phyloP scores from a whole-genome alignment of 2,329 filamentous ascomycete species.

The Fusarium caatingaense region DNA sequence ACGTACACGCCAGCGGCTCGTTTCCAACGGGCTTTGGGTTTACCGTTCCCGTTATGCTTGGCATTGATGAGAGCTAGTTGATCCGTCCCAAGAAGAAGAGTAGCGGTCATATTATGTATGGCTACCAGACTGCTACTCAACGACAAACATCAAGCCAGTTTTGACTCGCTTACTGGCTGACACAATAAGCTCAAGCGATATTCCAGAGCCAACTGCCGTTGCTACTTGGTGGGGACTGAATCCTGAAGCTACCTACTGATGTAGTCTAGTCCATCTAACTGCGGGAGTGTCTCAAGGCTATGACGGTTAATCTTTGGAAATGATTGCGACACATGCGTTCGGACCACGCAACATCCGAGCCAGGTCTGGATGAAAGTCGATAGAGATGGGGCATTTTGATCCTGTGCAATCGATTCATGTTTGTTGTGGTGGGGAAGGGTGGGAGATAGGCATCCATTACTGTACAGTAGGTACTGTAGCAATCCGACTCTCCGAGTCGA shows the following conservation, averaged over 20 bases:
- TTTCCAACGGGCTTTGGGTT: conserved; percentile 17
- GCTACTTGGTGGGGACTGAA: not conserved
- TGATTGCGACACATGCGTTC: not conserved
- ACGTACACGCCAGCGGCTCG: conserved; percentile 8
- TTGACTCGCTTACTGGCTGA: not conserved
- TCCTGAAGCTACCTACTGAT: not conserved
- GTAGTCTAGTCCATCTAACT: not conserved
- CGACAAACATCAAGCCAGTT: not conserved
- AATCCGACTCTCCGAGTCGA: conserved; percentile 10
- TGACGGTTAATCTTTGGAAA: not conserved
- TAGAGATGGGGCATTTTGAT: not conserved
- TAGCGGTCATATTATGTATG: not conserved
- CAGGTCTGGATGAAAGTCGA: not conserved
- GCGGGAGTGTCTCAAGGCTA: not conserved
- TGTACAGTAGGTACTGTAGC: not conserved
- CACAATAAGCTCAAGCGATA: not conserved
- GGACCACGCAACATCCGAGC: not conserved
- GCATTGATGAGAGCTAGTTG: not conserved
- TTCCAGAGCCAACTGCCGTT: not conserved
- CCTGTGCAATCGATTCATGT: not conserved
- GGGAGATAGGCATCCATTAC: not conserved
- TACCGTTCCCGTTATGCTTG: conserved; percentile 8
- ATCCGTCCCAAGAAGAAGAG: not conserved
- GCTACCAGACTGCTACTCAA: not conserved
- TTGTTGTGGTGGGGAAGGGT: conserved; percentile 4